These are phyloP conservation scores for Leptographium galeiforme DNA, from an alignment of 2,329 filamentous ascomycete species.

Conservation along the genomic window DNA sequence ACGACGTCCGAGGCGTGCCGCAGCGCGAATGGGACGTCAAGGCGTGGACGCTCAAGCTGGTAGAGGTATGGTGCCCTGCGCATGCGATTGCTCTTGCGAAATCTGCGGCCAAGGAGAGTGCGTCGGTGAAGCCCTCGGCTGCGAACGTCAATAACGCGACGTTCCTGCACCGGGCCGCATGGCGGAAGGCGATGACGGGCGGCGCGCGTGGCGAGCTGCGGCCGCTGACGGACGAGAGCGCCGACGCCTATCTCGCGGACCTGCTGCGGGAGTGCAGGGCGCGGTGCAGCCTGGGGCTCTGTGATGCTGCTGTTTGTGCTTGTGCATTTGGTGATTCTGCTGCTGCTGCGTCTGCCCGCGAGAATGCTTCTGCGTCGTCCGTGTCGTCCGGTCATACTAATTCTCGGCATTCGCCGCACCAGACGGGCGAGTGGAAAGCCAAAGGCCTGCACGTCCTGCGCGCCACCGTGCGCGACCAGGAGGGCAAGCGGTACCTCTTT, in stretches of 20 bases:
- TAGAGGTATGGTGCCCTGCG: constrained; percentile 75
- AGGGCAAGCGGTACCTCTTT: constrained; percentile 53
- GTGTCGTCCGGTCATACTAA: constrained; percentile 21
- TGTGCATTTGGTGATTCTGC: constrained; percentile 14
- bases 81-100: constrained; percentile 38
- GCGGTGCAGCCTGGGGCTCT: constrained; percentile 43
- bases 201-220: constrained; percentile 31
- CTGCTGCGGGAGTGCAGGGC: constrained; percentile 52
- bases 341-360: constrained; percentile 8
- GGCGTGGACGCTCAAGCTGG: constrained; percentile 87
- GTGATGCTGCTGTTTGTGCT: constrained; percentile 24
- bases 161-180: constrained; percentile 32
- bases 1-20: constrained; percentile 80
- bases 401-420: constrained; percentile 18
- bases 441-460: constrained; percentile 49
- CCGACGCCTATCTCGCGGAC: constrained; percentile 49
- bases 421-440: constrained; percentile 38
- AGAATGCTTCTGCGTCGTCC: constrained; percentile 10
- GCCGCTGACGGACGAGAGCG: constrained; percentile 48
- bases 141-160: constrained; percentile 27
- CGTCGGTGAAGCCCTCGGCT: constrained; percentile 18
- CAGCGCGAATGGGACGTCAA: constrained; percentile 98
- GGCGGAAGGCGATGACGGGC: constrained; percentile 32
- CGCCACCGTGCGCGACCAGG: constrained; percentile 51
- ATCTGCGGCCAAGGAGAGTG: constrained; percentile 23